Conservation (phyloP, 495 filamentous ascomycete species). For the Pseudevernia furfuracea region DNA sequence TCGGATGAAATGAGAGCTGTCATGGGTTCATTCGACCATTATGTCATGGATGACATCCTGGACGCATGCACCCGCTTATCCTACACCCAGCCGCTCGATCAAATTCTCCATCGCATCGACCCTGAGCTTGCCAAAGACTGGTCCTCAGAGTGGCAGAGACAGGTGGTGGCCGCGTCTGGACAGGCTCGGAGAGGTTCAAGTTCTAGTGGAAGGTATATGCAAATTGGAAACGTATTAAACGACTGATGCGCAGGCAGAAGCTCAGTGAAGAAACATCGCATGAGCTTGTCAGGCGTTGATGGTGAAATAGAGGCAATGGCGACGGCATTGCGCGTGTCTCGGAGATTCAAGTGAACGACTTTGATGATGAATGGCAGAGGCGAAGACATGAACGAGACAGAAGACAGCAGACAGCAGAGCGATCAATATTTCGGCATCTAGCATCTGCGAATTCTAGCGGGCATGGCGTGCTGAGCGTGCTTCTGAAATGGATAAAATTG, state of each 20-base stretch:
- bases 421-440: neutral
- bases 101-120: constrained; percentile 19
- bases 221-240: constrained; percentile 15
- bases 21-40: constrained; percentile 16
- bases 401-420: neutral
- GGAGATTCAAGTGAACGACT: neutral
- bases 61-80: constrained; percentile 26
- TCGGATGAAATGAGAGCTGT: constrained; percentile 15
- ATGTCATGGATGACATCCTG: constrained; percentile 24
- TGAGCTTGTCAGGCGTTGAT: neutral
- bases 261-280: neutral
- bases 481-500: too few species aligned
- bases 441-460: too few species aligned
- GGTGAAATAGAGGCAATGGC: neutral
- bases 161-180: neutral
- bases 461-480: neutral
- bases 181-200: constrained; percentile 5
- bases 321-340: neutral
- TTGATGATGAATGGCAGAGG: neutral
- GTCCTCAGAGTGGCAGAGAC: constrained; percentile 13
- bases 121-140: constrained; percentile 15
- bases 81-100: constrained; percentile 24
- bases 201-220: constrained; percentile 14
- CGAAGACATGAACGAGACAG: neutral
- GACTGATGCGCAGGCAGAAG: constrained; percentile 4